Evolutionary conservation across 352 stramenopile genomes (phyloP), one percentile per base, ranked within the genome.

Genomic region (Pythium brachiatum): DNA sequence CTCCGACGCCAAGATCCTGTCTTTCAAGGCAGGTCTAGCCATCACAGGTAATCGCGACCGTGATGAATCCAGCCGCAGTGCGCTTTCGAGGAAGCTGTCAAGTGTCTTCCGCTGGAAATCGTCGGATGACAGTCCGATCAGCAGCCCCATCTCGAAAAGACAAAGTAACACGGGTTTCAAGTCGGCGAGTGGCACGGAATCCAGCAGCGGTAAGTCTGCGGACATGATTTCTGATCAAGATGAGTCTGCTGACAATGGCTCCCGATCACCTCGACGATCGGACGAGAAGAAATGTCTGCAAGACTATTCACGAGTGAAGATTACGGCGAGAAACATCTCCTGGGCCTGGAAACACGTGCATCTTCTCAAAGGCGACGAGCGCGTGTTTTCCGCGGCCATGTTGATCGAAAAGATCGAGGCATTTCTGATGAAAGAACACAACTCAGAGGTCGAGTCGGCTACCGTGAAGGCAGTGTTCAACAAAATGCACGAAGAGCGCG

Each of bases 301-400:
- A 6, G 82, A 94, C 58, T 94, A 90, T 67, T 80, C 77, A 2
- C 53, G 62, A 2, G 65, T 94, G 16, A 57, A 21, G 1, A 70
- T 94, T 38, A 59, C 57, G 16, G 53, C 79, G 61, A 13, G 26
- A 57, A 31, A 90, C 36, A 57, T 92, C 11, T 65, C 73, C 9
- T 92, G 81, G 80, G 82, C 79, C 5, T 94, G 85, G 85, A 65
- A 86, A 23, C 85, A 94, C 27, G 74, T 91, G 18, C 67, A 86
- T 39, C 57, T 88, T 23, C 67, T 92, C 36, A 89, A 89, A 57
- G 59, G 60, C 0, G 79, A 89, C 11, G 85, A 94, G 52, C 82
- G 85, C 29, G 76, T 90, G 13, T 92, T 94, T 56, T 92, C 85
- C 0, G 80, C 79, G 1, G 81, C 68, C 1, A 57, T 88, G 20